Conservation (phyloP, 1,139 yeast species). For the Kodamaea fungicola region DNA sequence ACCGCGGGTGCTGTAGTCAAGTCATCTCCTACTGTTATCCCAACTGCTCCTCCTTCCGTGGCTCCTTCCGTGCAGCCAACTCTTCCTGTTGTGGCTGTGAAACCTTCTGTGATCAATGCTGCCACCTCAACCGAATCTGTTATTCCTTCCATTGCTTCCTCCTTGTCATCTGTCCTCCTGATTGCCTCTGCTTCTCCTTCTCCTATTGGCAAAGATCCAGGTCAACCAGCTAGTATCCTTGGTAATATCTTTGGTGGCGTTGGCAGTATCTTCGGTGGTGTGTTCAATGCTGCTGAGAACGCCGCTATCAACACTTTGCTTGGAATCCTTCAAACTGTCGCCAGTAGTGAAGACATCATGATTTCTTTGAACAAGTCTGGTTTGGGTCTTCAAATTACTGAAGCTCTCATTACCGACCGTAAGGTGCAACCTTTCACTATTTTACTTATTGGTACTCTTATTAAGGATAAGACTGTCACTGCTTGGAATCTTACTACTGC, state of each 20-base stretch:
- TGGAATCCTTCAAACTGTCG: constrained; percentile 14
- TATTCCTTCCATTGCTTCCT: too few relatives aligned
- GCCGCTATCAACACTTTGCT: constrained; percentile 10
- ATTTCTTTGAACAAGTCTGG: constrained; percentile 29
- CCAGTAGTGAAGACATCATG: constrained; percentile 19
- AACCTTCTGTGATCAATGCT: neutral
- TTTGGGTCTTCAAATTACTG: constrained; percentile 23
- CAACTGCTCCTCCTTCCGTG: constrained; percentile 1
- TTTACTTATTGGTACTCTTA: constrained; percentile 16
- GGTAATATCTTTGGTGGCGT: constrained; percentile 5
- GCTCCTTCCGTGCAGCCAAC: neutral
- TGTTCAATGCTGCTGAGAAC: constrained; percentile 6
- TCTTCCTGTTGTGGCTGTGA: too few relatives aligned
- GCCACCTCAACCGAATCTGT: neutral
- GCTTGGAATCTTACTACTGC: constrained; percentile 12
- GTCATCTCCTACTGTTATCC: neutral
- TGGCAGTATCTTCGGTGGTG: constrained; percentile 3
- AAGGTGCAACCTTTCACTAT: constrained; percentile 21
- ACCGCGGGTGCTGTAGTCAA: neutral
- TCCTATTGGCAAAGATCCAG: neutral
- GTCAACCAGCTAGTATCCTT: constrained; percentile 8
- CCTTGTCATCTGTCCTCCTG: neutral
- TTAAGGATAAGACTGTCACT: constrained; percentile 18
- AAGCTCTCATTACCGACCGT: constrained; percentile 18
- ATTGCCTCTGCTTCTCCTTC: neutral